Conservation (phyloP, 768 basidiomycete species). For the Russula sp. region DNA sequence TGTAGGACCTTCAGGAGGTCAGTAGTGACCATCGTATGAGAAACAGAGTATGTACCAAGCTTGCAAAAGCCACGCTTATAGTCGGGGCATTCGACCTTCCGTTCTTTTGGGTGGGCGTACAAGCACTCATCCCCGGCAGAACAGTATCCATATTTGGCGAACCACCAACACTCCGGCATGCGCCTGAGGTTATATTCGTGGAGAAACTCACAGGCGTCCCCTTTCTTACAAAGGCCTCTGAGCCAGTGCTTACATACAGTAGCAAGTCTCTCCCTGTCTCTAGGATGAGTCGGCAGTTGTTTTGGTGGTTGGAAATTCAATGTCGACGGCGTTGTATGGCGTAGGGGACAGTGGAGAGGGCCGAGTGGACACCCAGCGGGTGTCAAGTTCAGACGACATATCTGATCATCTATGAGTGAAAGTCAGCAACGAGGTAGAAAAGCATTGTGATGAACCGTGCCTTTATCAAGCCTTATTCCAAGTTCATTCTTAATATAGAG, state of each 20-base stretch:
- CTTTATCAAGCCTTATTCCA: constrained; percentile 87
- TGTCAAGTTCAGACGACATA: constrained; percentile 79
- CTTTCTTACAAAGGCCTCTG: constrained; percentile 96
- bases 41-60: constrained; percentile 51
- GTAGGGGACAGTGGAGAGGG: constrained; percentile 83
- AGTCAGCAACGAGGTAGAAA: neutral
- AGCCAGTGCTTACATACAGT: constrained; percentile 99
- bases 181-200: constrained; percentile 97
- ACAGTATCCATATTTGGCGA: constrained; percentile 95
- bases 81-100: constrained; percentile 88
- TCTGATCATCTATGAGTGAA: constrained; percentile 69
- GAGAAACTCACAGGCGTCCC: constrained; percentile 94
- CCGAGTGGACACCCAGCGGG: constrained; percentile 85
- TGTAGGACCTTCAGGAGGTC: constrained; percentile 51
- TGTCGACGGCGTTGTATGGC: constrained; percentile 84
- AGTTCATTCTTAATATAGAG: constrained; percentile 73
- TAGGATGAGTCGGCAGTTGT: constrained; percentile 72
- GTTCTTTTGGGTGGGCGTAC: constrained; percentile 91
- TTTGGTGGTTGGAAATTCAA: constrained; percentile 88
- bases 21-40: constrained; percentile 7
- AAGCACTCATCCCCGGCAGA: constrained; percentile 95
- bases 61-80: constrained; percentile 95
- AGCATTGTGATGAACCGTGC: constrained; percentile 32
- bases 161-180: constrained; percentile 99
- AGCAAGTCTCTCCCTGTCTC: constrained; percentile 72